Base-by-base conservation (phyloP, 2,329 filamentous ascomycete genomes). In the Arthrobotrys pseudoclavata region DNA sequence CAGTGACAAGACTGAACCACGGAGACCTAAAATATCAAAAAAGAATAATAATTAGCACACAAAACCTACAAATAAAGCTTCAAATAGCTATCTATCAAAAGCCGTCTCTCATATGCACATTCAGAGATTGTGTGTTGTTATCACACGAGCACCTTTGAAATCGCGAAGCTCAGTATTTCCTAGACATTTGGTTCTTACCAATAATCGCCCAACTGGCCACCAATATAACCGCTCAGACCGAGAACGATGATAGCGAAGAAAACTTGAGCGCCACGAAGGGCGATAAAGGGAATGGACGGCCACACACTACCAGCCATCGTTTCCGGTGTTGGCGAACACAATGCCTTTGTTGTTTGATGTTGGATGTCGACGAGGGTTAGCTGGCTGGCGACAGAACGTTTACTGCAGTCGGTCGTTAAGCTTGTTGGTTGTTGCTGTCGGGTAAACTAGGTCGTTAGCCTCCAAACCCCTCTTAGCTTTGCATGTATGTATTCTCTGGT, bases 201-300 rank as follows among this genome's bases (percentile, higher is more conserved):
- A n/a, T 22, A 47, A 18, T 0, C 20, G 7, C 61, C 67, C 13
- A 50, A 9, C 42, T 62, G 10, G 26, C 40, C 67, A 15, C 74
- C 62, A 24, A 81, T 29, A 55, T 82, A 83, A 1, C 79, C 80
- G 10, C 81, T 81, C 12, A 82, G 74, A 7, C 79, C 81, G 22
- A 83, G 78, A 6, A 81, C 60, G 2, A 83, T 64, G 22, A 83
- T 55, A 37, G 80, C 80, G 61, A 83, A 81, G 61, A 83, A 60
- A 34, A 83, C 55, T 60, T 84, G 82, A 13, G 81, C 62, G 13
- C 69, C 71, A 20, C 82, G 82, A 48, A 83, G 74, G 61, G 76
- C 75, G 10, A 82, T 67, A 26, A 81, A 57, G 4, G 76, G 76
- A 10, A 70, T 63, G 24, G 63, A 37, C 40, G 80, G 80, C 80